Base-by-base conservation (phyloP, 495 filamentous ascomycete species). In the Cercophora newfieldiana region DNA sequence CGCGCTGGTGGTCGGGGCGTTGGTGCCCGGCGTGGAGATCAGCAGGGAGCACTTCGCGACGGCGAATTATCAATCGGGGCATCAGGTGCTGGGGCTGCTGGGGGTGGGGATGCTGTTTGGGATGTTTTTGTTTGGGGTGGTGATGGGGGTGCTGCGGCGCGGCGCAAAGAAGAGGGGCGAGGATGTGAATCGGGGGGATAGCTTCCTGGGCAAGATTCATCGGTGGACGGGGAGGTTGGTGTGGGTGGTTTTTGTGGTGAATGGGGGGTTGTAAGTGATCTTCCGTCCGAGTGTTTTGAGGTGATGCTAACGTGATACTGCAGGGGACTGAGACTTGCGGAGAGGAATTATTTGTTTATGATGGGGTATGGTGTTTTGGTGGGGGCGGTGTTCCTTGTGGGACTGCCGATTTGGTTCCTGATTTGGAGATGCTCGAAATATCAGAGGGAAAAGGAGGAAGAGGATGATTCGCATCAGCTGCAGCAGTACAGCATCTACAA, bases 31-130 rank as follows among this genome's bases (percentile, higher is more conserved):
- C 0, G 74, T 88, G 16, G 71, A 79, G 22, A 71, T 83, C 29
- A 81, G 82, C 59, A 72, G 68, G 31, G 69, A 80, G 67, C 86
- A 88, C 69, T 83, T 86, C 63, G 73, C 81, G 63, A 81, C 84
- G 72, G 50, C 80, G 78, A 28, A n/a, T 31, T 30, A 14, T 55
- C 3, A 7, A 24, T 37, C 31, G 26, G 56, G 47, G 18, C 50
- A 37, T 19, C 21, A n/a, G 21, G 7, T 2, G 19, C 3, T 24
- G 25, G 33, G 37, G 37, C 10, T 18, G 22, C 10, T 61, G 7
- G 7, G 47, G 16, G 31, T 28, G n/a, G 48, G 22, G 24, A 3
- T 54, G 26, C 30, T 22, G 30, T n/a, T 25, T 24, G n/a, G 19
- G 37, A 30, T 21, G 18, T 24, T 25, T 19, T 24, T 25, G 26